A percentile compares a stretch with the other conserved stretches of the same genome.
phyloP scores from a whole-genome alignment of 208 protist species.

The Acanthamoeba castellanii region DNA sequence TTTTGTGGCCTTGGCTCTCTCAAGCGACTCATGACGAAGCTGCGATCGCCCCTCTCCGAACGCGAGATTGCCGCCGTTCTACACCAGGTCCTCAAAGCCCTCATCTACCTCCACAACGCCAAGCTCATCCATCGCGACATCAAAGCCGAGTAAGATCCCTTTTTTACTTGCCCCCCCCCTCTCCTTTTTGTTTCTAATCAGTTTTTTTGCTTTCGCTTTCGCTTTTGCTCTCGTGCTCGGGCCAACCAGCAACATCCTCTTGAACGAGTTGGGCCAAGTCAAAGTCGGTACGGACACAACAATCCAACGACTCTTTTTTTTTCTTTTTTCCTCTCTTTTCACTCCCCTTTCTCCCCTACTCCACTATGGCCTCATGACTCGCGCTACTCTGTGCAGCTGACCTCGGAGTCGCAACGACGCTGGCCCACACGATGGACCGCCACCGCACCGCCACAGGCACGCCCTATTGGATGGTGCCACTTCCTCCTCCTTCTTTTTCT shows the following conservation, averaged over 20 bases:
- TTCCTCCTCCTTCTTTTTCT: too few species aligned
- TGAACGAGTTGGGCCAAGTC: conserved; percentile 25
- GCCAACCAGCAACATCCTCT: conserved; percentile 3
- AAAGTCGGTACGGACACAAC: conserved; percentile 34
- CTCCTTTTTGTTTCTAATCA: not conserved
- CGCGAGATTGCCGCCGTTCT: not conserved
- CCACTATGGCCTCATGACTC: not conserved
- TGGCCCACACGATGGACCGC: conserved; percentile 27
- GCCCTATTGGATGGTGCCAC: conserved; percentile 6
- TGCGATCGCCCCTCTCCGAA: not conserved
- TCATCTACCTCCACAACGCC: not conserved
- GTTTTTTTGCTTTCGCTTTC: too few species aligned
- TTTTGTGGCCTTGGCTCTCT: conserved; percentile 16
- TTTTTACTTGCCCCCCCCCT: not conserved
- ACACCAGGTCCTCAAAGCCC: not conserved
- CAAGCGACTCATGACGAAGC: conserved; percentile 44
- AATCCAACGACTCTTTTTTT: not conserved
- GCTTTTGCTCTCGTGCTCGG: not conserved
- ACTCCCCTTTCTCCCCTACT: too few species aligned
- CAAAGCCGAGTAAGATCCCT: conserved; percentile 20
- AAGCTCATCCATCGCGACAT: conserved; percentile 46
- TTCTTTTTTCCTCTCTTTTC: not conserved
- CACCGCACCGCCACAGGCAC: conserved; percentile 14
- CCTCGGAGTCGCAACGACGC: not conserved
- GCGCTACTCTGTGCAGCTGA: not conserved